Base-by-base conservation (phyloP, 768 basidiomycete genomes). In the Myochromella boudieri region DNA sequence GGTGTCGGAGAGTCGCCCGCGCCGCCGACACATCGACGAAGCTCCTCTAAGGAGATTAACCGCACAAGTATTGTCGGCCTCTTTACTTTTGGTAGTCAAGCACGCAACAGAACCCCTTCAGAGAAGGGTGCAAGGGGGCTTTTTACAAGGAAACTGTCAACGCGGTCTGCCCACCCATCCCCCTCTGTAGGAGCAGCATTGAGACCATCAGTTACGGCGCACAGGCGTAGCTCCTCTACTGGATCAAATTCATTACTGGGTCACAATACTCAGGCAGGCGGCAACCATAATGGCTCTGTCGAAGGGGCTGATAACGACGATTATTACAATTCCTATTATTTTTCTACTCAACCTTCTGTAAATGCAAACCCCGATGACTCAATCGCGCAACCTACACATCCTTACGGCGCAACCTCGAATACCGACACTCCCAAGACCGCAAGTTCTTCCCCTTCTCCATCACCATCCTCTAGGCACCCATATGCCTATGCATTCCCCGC, bases 1-100 rank as follows among this genome's bases (percentile, higher is more conserved):
- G 85, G 82, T 20, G 75, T 89, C 17, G 86, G 86, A 22, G 82
- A 85, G 50, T 78, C 83, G 0, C 88, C 87, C 3, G 64, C 64
- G 38, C 78, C 67, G 9, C 68, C 52, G 26, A 59, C 51, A 5
- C 68, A 62, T 46, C 61, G 62, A 54, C 66, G 36, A 32, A 46
- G 24, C 43, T 40, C 42, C 21, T 52, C 40, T 41, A 52, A 44
- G 32, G 43, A 54, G 6, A 50, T 52, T 42, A 74, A 72, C 57
- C 71, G 82, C 6, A 64, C 67, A n/a, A 84, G 82, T 56, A 57
- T 84, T 4, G 69, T 74, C 3, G 78, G 70, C 60, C 66, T 83
- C 40, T 79, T 84, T 54, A 66, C 71, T 6, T 76, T 83, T 49
- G 72, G 72, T 25, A 48, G 56, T 54, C 56, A 65, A 54, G 29